phyloP scores from a whole-genome alignment of 2,329 filamentous ascomycete species.

The Septoria linicola region DNA sequence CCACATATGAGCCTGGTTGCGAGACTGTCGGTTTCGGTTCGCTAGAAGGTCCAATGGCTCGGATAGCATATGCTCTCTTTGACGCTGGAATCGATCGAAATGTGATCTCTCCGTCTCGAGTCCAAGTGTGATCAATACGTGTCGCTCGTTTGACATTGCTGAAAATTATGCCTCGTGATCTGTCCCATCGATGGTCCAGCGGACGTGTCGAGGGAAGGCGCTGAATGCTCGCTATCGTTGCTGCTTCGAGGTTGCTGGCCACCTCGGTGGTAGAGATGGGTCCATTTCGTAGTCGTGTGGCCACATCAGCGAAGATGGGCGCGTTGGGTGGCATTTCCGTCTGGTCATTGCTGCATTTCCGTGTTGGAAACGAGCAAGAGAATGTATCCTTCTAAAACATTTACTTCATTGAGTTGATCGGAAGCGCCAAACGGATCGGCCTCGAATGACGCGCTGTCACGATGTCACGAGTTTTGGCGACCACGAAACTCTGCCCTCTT shows the following conservation, averaged over 20 bases:
- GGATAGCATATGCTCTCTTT: conserved; percentile 5
- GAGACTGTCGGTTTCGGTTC: background rate
- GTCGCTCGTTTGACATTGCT: conserved; percentile 12
- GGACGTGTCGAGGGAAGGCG: conserved; percentile 31
- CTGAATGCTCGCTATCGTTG: background rate
- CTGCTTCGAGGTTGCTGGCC: conserved; percentile 5
- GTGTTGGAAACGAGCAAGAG: too few species aligned
- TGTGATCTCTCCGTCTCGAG: background rate
- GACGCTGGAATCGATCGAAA: conserved; percentile 1
- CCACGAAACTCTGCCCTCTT: background rate
- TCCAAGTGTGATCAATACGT: conserved; percentile 3
- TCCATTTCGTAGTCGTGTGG: conserved; percentile 17
- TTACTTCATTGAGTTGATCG: background rate
- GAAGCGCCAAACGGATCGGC: background rate
- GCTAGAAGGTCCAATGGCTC: background rate
- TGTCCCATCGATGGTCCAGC: conserved; percentile 33
- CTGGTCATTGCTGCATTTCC: conserved; percentile 12
- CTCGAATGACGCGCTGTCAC: background rate
- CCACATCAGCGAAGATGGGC: conserved; percentile 22
- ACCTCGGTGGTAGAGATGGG: conserved; percentile 10
- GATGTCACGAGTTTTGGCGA: background rate
- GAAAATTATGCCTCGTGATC: conserved; percentile 33
- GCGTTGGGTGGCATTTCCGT: conserved; percentile 17
- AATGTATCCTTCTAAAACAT: too few species aligned
- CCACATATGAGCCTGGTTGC: background rate